phyloP scores from a whole-genome alignment of 75 land plant genomes.

The Chamaecyparis obtusa region DNA sequence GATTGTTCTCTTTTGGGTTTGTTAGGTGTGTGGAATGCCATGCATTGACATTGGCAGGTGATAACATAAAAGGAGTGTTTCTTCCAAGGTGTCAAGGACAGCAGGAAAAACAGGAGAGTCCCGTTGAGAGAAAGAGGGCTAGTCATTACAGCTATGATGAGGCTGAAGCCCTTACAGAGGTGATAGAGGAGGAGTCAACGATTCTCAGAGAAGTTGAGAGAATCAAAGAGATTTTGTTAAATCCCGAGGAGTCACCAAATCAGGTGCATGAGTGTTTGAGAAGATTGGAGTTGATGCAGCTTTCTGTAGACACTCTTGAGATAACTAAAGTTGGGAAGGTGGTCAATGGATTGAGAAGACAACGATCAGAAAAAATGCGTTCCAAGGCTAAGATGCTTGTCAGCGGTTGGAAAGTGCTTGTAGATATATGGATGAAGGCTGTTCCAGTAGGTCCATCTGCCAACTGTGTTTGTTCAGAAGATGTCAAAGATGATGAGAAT shows the following conservation, averaged over 20 bases:
- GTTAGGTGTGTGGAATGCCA: slow-evolving; percentile 7
- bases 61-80: background rate
- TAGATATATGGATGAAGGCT: slow-evolving; percentile 67
- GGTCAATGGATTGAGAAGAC: slow-evolving; percentile 66
- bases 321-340: slow-evolving; percentile 81
- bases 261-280: slow-evolving; percentile 52
- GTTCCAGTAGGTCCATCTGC: slow-evolving; percentile 45
- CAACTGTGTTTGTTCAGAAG: slow-evolving; percentile 46
- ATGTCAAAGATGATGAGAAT: slow-evolving; percentile 43
- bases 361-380: slow-evolving; percentile 57
- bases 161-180: slow-evolving; percentile 23
- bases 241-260: slow-evolving; percentile 36
- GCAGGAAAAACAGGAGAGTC: background rate
- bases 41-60: slow-evolving; percentile 9
- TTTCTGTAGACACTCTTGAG: slow-evolving; percentile 63
- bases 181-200: slow-evolving; percentile 19
- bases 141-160: slow-evolving; percentile 15
- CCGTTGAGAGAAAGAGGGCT: background rate
- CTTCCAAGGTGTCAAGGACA: background rate
- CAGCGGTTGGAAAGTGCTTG: slow-evolving; percentile 81
- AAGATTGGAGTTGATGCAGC: slow-evolving; percentile 51
- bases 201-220: slow-evolving; percentile 8
- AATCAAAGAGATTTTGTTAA: slow-evolving; percentile 15
- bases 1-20: slow-evolving; percentile 20
- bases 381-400: slow-evolving; percentile 57